These are phyloP conservation scores for Ogataea philodendri DNA, from an alignment of 805 yeast genomes.

Conservation along the genomic window DNA sequence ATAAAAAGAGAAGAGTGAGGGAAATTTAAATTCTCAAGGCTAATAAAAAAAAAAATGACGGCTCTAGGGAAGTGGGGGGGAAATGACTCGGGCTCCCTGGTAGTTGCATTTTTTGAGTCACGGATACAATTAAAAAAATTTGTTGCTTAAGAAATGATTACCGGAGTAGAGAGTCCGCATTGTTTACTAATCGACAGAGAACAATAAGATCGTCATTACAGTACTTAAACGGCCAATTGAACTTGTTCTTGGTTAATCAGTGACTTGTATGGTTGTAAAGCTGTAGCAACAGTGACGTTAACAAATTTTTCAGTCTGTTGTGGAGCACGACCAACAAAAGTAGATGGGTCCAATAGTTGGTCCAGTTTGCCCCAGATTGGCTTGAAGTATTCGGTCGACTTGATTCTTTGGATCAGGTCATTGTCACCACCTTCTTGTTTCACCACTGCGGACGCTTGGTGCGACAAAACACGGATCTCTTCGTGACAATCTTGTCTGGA, in stretches of 20 bases:
- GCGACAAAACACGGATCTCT: constrained; percentile 93
- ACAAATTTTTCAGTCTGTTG: constrained; percentile 95
- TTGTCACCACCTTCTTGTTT: constrained; percentile 99
- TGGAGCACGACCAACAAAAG: constrained; percentile 98
- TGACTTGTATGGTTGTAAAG: constrained; percentile 64
- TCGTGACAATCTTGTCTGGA: constrained; percentile 99
- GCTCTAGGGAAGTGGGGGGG: constrained; percentile 9
- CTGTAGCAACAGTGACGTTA: constrained; percentile 76
- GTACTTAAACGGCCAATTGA: constrained; percentile 66
- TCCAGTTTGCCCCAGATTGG: constrained; percentile 90
- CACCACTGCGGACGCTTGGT: constrained; percentile 95
- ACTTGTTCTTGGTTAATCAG: constrained; percentile 65
- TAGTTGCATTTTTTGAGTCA: constrained; percentile 9
- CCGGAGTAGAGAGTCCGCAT: constrained; percentile 12
- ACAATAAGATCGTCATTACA: constrained; percentile 6
- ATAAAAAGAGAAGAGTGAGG: constrained; percentile 4
- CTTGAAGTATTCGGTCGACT: constrained; percentile 71
- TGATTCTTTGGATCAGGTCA: constrained; percentile 87
- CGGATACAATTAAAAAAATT: constrained; percentile 7
- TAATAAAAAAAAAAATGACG: constrained; percentile 4
- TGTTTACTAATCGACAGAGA: constrained; percentile 1
- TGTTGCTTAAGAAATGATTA: constrained; percentile 1
- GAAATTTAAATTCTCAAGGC: constrained; percentile 2
- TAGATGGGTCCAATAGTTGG: constrained; percentile 77
- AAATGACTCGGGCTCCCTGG: no score